Evolutionary conservation across 306 rosid genomes (phyloP).

Genomic region (Astragalus glycyphyllos): DNA sequence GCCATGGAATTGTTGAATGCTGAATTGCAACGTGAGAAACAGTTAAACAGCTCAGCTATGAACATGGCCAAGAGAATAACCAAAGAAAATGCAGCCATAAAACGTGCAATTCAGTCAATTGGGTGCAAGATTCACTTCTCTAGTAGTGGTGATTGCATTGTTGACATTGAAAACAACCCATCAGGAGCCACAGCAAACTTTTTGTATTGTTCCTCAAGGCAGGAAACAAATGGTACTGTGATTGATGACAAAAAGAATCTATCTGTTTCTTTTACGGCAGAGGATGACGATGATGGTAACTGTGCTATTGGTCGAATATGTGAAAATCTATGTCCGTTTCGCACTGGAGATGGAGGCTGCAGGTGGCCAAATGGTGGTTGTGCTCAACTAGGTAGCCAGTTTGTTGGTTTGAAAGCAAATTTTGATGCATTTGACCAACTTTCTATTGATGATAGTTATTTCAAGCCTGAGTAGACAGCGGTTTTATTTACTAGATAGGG

Average conservation of each 20-base stretch:
- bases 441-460: constrained; percentile 79
- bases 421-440: constrained; percentile 90
- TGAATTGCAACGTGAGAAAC: constrained; percentile 74
- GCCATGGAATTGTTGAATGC: constrained; percentile 67
- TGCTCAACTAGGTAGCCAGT: constrained; percentile 87
- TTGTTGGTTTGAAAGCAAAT: constrained; percentile 89
- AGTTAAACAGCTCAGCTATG: constrained; percentile 64
- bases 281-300: constrained; percentile 51
- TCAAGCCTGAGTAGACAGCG: constrained; percentile 60
- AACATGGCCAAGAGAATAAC: constrained; percentile 58
- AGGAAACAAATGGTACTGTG: constrained; percentile 44
- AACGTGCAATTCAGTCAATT: constrained; percentile 85
- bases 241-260: constrained; percentile 55
- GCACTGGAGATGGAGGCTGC: constrained; percentile 77
- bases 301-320: constrained; percentile 62
- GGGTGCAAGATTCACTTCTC: constrained; percentile 87
- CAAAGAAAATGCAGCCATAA: constrained; percentile 79
- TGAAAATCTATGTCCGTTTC: constrained; percentile 77
- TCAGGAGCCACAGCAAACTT: constrained; percentile 47
- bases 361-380: constrained; percentile 89
- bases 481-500: constrained; percentile 16
- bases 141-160: constrained; percentile 69
- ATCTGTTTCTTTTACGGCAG: constrained; percentile 56
- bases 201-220: constrained; percentile 49
- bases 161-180: constrained; percentile 68